Evolutionary conservation across 495 filamentous ascomycete species (phyloP).

Genomic region (Lindgomyces ingoldianus): DNA sequence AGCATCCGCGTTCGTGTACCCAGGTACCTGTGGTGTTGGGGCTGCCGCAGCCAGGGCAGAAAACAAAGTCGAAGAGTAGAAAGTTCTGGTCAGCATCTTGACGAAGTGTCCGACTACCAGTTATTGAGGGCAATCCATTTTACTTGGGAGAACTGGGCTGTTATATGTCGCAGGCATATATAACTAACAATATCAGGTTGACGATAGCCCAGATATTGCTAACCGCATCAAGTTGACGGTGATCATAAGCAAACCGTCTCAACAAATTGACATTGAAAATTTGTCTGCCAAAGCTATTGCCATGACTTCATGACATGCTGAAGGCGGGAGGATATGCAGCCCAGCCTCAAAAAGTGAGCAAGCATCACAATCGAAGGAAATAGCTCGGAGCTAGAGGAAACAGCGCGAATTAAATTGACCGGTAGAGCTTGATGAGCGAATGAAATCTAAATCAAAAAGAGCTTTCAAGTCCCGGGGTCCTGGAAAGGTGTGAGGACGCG

Average conservation of each 20-base stretch:
- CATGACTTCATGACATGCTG: constrained; percentile 32
- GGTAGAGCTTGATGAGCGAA: constrained; percentile 1
- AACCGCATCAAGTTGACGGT: not conserved
- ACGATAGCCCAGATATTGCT: too few relatives aligned
- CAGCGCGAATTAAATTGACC: not conserved
- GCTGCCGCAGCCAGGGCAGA: constrained; percentile 40
- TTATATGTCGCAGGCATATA: constrained; percentile 1
- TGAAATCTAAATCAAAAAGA: not conserved
- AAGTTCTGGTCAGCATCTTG: constrained; percentile 38
- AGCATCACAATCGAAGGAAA: not conserved
- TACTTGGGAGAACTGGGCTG: not conserved
- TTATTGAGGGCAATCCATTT: not conserved
- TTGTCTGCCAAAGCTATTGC: too few relatives aligned
- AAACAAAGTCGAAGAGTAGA: constrained; percentile 34
- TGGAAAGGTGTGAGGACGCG: constrained; percentile 5
- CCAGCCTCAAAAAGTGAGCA: not conserved
- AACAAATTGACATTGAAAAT: too few relatives aligned
- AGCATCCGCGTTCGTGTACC: constrained; percentile 43
- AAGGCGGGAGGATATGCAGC: constrained; percentile 3
- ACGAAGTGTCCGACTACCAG: constrained; percentile 1
- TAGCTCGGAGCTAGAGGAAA: not conserved
- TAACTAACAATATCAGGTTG: too few relatives aligned
- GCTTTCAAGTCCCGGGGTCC: not conserved
- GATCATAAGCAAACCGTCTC: too few relatives aligned
- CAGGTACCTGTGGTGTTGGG: constrained; percentile 43